Base-by-base conservation (phyloP, 306 rosid species). In the Gleditsia sinensis region DNA sequence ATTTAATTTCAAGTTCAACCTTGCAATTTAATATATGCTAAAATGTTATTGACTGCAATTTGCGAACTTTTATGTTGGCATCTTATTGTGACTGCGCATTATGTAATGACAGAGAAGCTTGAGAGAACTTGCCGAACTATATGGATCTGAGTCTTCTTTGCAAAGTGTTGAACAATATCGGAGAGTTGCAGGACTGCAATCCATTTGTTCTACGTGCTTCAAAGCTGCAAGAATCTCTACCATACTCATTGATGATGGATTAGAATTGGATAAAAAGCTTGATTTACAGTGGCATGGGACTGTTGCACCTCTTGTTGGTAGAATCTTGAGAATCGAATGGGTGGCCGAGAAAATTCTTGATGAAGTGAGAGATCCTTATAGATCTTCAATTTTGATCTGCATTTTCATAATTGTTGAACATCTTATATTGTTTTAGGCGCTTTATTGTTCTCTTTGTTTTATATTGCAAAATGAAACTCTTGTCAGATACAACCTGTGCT, bases 241-340 rank as follows among this genome's bases (percentile, higher is more conserved):
- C 69, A 57, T 89, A 30, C 96, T 94, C 51, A 81, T 94, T 17
- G 97, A 94, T n/a, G 97, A 94, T 83, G 98, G 97, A 33, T 34
- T 94, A 7, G 79, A 72, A 74, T 66, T 89, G 46, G 92, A 89
- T 76, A 89, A 90, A 76, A 83, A 27, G 67, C 86, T 69, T 25
- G 87, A 77, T 71, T 53, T 91, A 50, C 89, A 80, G 73, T 94
- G 97, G 98, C 98, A 89, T 40, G 85, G 37, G 78, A 83, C 68
- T 54, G 76, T 84, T 61, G 80, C 75, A 9, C 91, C 94, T 21
- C 4, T 78, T 58, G 90, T 94, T 73, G 97, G 98, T 66, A 90
- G 93, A 80, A 84, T 94, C 78, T 79, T 94, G 75, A 88, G 98
- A 83, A 75, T 94, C n/a, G 97, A 94, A 80, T 65, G 53, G 27